Base-by-base conservation (phyloP, 2,329 filamentous ascomycete species). In the Emydomyces testavorans region DNA sequence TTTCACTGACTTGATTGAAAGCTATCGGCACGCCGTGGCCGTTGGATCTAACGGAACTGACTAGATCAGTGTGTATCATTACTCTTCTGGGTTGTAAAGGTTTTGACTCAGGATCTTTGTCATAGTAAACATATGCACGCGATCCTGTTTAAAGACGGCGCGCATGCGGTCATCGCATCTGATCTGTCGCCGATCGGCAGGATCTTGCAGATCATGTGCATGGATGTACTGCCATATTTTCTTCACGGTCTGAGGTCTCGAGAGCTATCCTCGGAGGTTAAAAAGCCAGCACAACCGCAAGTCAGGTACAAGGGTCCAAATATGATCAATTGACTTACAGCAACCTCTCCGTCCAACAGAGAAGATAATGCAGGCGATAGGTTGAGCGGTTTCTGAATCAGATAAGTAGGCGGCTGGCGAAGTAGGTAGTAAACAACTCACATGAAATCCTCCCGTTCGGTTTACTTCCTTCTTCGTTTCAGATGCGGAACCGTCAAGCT, bases 61-160 rank as follows among this genome's bases (percentile, higher is more conserved):
- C n/a, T 4, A 13, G 15, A 6, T 29, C 11, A 2, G 21, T 31
- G 8, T 23, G 8, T 23, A 13, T 34, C 39, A 32, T 46, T 18
- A 46, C 29, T 53, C 53, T 42, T 54, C 52, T 13, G 85, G 75
- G 2, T 83, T 85, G 62, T 94, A 95, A 32, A 96, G 73, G 60
- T 96, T 90, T 62, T 83, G 82, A 53, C 85, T 87, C 8, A 96
- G 79, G 13, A 94, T 78, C 72, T 95, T 95, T 73, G 94, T 96
- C 90, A 98, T 96, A 57, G 87, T 89, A 67, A 98, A 98, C 92
- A 98, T 98, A 67, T 96, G 87, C 42, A 98, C 84, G 60, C 78
- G 85, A 59, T 88, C 79, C 60, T 84, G 78, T 65, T 94, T 94
- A 71, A 98, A 98, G 6, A 98, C 84, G 5, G 84, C 83, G 52